Base-by-base conservation (phyloP, 768 basidiomycete species). In the Mycena sanguinolenta region DNA sequence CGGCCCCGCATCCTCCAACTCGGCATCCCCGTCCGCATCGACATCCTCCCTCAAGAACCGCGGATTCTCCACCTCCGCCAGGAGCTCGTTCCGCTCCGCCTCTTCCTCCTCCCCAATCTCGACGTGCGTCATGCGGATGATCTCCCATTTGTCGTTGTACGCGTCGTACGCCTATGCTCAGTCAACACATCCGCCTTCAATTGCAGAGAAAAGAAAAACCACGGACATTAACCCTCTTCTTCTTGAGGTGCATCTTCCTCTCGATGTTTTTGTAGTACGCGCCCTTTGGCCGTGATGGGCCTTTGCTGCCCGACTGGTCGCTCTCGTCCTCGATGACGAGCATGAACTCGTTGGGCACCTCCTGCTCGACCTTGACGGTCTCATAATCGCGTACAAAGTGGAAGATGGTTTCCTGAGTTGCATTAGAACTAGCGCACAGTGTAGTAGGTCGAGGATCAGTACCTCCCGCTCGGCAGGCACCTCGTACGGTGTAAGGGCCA, bases 201-300 rank as follows among this genome's bases (percentile, higher is more conserved):
- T n/a, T n/a, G 32, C 4, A 34, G 10, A 34, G 32, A 34, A 34
- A 34, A 34, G 32, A 34, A 34, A 23, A 12, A 27, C 55, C 58
- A 42, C 88, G 79, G 71, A 95, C 94, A 77, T 93, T 93, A 21
- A 88, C 88, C 10, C 95, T 89, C 79, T 91, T 94, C 84, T 95
- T 95, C 81, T 95, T 95, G 49, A 96, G 83, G 27, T 89, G 84
- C 91, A 95, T 95, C 81, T 95, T 95, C 54, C 94, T 89, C 81
- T 95, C 93, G 63, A 96, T 94, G 76, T 91, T 91, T 81, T 95
- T 96, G 82, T 95, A 95, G 76, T 93, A 95, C 0, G 91, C 95
- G n/a, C 92, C 94, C 75, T 88, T 90, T 30, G 81, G 76, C 74
- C 85, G 84, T 17, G 67, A 74, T 27, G 78, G 58, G 17, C 53